These are phyloP conservation scores for Excoecaria agallocha DNA, from an alignment of 345 rosid species.

Conservation along the genomic window DNA sequence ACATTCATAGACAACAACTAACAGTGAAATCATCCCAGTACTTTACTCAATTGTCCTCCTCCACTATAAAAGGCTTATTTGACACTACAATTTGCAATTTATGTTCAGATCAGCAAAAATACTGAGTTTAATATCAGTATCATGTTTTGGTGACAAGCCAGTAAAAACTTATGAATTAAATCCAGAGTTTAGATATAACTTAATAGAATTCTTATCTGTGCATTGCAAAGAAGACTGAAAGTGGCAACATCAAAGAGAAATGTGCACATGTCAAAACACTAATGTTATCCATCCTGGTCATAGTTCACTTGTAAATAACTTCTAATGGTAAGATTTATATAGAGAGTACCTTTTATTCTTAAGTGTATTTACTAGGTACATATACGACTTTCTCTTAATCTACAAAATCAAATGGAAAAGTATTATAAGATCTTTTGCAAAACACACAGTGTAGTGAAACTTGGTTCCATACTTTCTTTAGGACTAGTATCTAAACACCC, in stretches of 20 bases:
- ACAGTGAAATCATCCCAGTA: too few relatives aligned
- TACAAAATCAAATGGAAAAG: background rate
- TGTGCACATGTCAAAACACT: too few relatives aligned
- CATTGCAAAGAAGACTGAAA: background rate
- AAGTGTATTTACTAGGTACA: too few relatives aligned
- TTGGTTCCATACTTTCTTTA: background rate
- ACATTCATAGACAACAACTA: too few relatives aligned
- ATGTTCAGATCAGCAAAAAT: background rate
- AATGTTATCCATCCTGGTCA: background rate
- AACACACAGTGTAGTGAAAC: background rate
- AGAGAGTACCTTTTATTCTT: too few relatives aligned
- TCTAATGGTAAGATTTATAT: background rate
- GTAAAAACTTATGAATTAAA: too few relatives aligned
- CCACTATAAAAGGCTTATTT: conserved; percentile 63
- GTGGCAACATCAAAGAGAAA: background rate
- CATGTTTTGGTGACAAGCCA: background rate
- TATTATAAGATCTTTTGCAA: background rate
- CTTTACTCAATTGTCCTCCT: too few relatives aligned
- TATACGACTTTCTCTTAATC: background rate
- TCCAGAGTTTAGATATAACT: background rate
- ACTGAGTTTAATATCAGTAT: background rate
- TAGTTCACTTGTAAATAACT: conserved; percentile 8
- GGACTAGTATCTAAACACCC: background rate
- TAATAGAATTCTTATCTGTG: background rate
- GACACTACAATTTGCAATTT: conserved; percentile 37